Evolutionary conservation across 768 basidiomycete species (phyloP).

Genomic region (Lepiota brunneoincarnata): DNA sequence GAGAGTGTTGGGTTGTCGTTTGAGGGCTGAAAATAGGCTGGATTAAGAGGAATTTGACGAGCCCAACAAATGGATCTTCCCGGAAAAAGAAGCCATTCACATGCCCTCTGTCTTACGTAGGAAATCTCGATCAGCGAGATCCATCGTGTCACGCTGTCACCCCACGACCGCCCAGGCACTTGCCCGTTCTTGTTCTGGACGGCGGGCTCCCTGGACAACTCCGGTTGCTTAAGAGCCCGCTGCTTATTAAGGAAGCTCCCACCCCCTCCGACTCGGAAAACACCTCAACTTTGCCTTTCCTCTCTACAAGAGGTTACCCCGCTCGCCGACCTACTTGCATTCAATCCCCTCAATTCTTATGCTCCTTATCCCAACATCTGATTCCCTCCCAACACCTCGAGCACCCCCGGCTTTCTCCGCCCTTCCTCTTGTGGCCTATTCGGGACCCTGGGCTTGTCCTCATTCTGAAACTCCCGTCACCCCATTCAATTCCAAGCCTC

Average conservation of each 20-base stretch:
- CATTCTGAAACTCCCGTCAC: background rate
- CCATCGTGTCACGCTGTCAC: constrained; percentile 7
- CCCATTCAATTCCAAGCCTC: background rate
- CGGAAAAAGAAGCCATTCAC: constrained; percentile 4
- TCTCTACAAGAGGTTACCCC: constrained; percentile 11
- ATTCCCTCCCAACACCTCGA: background rate
- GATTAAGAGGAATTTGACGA: constrained; percentile 11
- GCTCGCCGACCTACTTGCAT: background rate
- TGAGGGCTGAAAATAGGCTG: constrained; percentile 15
- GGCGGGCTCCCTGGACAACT: constrained; percentile 5
- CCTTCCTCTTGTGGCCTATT: background rate
- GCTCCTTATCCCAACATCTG: background rate
- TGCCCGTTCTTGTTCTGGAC: constrained; percentile 4
- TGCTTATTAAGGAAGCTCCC: background rate
- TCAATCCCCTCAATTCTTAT: too few relatives aligned
- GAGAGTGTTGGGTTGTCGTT: constrained; percentile 3
- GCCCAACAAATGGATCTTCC: constrained; percentile 4
- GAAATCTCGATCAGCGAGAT: constrained; percentile 1
- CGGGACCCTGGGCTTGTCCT: too few relatives aligned
- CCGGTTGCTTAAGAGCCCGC: background rate
- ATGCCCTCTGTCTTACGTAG: constrained; percentile 10
- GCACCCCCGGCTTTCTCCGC: background rate
- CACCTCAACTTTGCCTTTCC: background rate
- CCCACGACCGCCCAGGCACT: constrained; percentile 10
- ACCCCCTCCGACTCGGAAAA: constrained; percentile 10